These are phyloP conservation scores for Clarireedia monteithiana DNA, from an alignment of 2,329 filamentous ascomycete species.

Conservation along the genomic window DNA sequence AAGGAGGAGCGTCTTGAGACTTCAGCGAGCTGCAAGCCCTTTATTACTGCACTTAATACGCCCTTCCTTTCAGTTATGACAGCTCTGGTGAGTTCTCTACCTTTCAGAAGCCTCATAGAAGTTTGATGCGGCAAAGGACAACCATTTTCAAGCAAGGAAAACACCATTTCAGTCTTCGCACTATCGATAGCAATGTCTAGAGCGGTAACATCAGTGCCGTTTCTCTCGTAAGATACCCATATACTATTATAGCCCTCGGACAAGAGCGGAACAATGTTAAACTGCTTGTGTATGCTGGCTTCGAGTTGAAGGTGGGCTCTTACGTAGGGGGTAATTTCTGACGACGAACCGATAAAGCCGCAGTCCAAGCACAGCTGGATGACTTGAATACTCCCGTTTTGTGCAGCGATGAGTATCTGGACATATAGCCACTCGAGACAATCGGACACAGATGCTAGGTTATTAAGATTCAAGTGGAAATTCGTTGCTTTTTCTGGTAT, in stretches of 20 bases:
- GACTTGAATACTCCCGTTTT: background rate
- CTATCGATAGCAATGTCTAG: background rate
- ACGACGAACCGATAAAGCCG: background rate
- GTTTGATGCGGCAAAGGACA: background rate
- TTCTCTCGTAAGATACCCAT: background rate
- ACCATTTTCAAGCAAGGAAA: background rate
- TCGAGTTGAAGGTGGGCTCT: background rate
- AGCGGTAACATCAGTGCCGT: background rate
- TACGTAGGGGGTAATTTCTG: background rate
- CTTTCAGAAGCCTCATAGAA: background rate
- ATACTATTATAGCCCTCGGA: rapidly evolving
- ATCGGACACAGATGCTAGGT: background rate
- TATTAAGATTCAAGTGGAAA: background rate
- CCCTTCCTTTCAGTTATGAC: background rate
- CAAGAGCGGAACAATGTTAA: background rate
- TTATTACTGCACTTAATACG: background rate
- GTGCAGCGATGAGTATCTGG: background rate
- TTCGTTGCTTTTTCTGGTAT: background rate
- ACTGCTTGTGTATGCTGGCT: background rate
- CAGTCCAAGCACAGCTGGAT: background rate
- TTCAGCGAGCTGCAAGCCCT: too few species aligned
- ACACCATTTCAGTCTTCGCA: background rate
- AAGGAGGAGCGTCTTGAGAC: too few species aligned
- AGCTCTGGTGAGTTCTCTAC: background rate
- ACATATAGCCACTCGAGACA: background rate